Evolutionary conservation across 2,329 filamentous ascomycete species (phyloP).

Genomic region (Rhinocladiella similis): DNA sequence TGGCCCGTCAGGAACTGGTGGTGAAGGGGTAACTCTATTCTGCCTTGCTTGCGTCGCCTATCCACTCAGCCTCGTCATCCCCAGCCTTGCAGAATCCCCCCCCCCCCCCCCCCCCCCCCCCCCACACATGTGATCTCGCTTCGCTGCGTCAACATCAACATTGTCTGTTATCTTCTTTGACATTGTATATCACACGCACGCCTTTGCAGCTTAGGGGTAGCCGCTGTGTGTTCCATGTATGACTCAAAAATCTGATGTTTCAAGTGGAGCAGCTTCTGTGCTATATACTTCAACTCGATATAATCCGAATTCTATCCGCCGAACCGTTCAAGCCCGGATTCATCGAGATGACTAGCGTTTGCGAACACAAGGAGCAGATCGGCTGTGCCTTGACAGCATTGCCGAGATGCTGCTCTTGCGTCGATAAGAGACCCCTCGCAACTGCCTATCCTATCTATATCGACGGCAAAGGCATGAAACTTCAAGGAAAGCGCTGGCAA

Average conservation of each 20-base stretch:
- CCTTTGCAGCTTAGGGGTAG: background rate
- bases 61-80: background rate
- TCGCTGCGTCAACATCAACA: background rate
- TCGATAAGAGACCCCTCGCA: conserved; percentile 26
- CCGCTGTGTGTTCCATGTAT: background rate
- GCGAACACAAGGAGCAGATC: conserved; percentile 26
- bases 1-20: no score
- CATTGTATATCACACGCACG: background rate
- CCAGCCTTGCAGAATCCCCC: background rate
- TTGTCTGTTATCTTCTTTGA: background rate
- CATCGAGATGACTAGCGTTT: conserved; percentile 9
- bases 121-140: background rate
- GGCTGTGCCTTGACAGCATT: conserved; percentile 27
- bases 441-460: conserved; percentile 29
- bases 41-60: no score
- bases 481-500: conserved; percentile 28
- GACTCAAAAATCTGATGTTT: background rate
- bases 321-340: background rate
- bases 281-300: no score
- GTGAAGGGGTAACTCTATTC: no score
- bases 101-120: no score
- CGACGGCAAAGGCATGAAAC: conserved; percentile 28
- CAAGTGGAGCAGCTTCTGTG: no score
- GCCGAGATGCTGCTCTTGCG: conserved; percentile 28
- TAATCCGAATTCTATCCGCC: background rate